Evolutionary conservation across 306 rosid genomes (phyloP), one percentile per base, ranked within the genome.

Genomic region (Cicer bijugum): DNA sequence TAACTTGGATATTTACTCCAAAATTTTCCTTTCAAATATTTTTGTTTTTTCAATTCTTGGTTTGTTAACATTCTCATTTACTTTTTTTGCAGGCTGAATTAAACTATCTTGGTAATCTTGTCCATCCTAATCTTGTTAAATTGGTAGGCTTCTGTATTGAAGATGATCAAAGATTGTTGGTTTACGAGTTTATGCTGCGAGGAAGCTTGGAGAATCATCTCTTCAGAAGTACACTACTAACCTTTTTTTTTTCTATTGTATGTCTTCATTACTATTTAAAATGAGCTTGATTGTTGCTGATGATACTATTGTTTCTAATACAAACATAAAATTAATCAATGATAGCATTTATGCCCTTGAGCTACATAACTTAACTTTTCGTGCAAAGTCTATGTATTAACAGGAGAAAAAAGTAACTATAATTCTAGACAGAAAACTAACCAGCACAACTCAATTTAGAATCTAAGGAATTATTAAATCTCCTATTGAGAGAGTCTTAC

Each of bases 201-300:
- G 99, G 99, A 82, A 94, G 99, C 82, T 86, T 94, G 89, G 99
- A 94, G 86, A 91, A 91, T 82, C 99, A 94, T 81, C 99, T 94
- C 76, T 94, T 94, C 64, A 89, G 99, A 87, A 91, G 99, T 94
- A 90, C 58, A 57, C 68, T 77, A 79, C 88, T 67, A 43, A 68
- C 72, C 83, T 63, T 60, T 60, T 74, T 61, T 86, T 35, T 77
- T 77, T 71, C 62, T 72, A 15, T 62, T 74, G 74, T 71, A 67
- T 70, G 51, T 57, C 57, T 72, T 56, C 46, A 5, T 35, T 58
- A 9, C 15, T 46, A 38, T 65, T 74, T 19, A 76, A 65, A 44
- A 47, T 52, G 20, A 75, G 48, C 14, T 46, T 62, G 42, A 69
- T 44, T 43, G 60, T 75, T 78, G 56, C 37, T 15, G 46, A 70